Evolutionary conservation across 169 alveolate genomes (phyloP).

Genomic region (Eimeria necatrix): DNA sequence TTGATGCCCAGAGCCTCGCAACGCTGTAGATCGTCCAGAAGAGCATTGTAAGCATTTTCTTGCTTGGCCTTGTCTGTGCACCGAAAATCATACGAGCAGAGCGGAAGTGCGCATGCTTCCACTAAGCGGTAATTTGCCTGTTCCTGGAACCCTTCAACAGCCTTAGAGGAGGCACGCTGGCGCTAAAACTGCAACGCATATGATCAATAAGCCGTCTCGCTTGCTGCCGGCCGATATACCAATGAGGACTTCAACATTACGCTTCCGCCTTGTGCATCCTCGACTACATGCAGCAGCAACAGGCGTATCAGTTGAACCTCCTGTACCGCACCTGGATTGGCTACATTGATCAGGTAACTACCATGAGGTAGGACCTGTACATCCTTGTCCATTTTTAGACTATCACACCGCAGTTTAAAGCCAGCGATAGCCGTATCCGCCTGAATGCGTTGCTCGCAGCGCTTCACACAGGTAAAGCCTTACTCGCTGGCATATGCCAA

Average conservation of each 20-base stretch:
- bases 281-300: no score
- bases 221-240: no score
- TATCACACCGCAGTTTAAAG: conserved; percentile 85
- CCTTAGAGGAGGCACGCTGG: no score
- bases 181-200: no score
- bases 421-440: conserved; percentile 84
- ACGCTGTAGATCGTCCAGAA: conserved; percentile 92
- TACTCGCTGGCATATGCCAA: no score
- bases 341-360: conserved; percentile 92
- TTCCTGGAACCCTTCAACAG: no score
- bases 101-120: not conserved
- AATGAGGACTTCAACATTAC: no score
- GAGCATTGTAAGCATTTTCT: conserved; percentile 88
- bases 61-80: conserved; percentile 87
- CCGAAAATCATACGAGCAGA: not conserved
- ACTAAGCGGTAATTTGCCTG: no score
- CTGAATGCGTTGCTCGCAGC: not conserved
- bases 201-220: no score
- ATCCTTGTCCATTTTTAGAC: conserved; percentile 84
- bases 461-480: no score
- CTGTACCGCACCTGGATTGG: conserved; percentile 90
- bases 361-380: conserved; percentile 92
- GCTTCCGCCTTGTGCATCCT: no score
- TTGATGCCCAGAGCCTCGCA: conserved; percentile 92
- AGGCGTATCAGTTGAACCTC: no score